phyloP scores from a whole-genome alignment of 2,329 filamentous ascomycete genomes.

The Neocatenulostroma microsporum region DNA sequence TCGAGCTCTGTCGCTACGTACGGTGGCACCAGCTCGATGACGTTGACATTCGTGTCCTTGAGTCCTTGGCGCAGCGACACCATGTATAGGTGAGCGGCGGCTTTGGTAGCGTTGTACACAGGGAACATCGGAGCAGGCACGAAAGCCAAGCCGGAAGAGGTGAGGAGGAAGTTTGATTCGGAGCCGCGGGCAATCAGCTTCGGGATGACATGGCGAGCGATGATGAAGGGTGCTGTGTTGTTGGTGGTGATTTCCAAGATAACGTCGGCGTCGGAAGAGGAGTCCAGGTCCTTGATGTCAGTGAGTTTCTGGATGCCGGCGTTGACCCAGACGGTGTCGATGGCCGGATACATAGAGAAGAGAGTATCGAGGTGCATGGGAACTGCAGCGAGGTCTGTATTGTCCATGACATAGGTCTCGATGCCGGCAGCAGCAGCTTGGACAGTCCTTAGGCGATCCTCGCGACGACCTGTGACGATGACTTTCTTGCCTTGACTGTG shows the following conservation, averaged over 20 bases:
- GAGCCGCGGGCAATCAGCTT: constrained; percentile 5
- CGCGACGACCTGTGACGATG: no score
- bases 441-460: no score
- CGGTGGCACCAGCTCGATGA: constrained; percentile 19
- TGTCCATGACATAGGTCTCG: no score
- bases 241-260: constrained; percentile 6
- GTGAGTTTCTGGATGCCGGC: no score
- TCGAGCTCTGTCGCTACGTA: constrained; percentile 10
- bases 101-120: constrained; percentile 16
- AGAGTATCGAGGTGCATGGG: no score
- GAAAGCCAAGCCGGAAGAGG: constrained; percentile 14
- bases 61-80: constrained; percentile 13
- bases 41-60: constrained; percentile 13
- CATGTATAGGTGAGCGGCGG: constrained; percentile 13
- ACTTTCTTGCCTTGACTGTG: no score
- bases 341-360: no score
- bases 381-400: no score
- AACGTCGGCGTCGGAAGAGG: no score
- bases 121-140: constrained; percentile 12
- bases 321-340: no score
- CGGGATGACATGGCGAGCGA: constrained; percentile 14
- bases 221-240: constrained; percentile 12
- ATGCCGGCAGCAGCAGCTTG: no score
- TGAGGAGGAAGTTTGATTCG: constrained; percentile 13
- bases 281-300: no score